Evolutionary conservation across 345 rosid species (phyloP), one percentile per base, ranked within the genome.

Genomic region (Jatropha curcas): DNA sequence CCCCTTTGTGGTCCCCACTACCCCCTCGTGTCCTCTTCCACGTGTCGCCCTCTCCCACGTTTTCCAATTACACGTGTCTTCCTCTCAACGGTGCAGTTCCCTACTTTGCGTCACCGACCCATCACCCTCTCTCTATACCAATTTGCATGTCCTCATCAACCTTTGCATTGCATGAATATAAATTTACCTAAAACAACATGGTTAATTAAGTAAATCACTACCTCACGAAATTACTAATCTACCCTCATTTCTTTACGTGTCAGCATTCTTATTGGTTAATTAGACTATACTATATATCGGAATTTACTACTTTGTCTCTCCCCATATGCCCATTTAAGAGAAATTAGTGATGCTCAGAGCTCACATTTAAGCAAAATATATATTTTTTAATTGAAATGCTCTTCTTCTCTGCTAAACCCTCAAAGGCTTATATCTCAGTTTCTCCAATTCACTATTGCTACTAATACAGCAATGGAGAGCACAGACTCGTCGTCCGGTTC

Each of bases 1-100:
- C 34, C 45, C 8, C 45, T 7, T 4, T 27, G 80, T 77, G 91
- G 91, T 58, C 81, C 89, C 86, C 81, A 62, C 82, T 11, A 24
- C 14, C 24, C 4, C 39, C 60, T 34, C 25, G 22, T 6, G 4
- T 8, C 63, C 25, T 4, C 31, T 13, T 11, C 58, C 62, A 80
- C 87, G 84, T 85, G 86, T 84, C 81, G 13, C 2, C 19, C 65
- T 1, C 41, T 56, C 30, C 31, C 20, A 5, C 34, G 4, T 30
- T 25, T 27, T 0, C 0, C 16, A 12, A 1, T 10, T 24, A 67
- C 77, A 84, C 82, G 87, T 85, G 83, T 82, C 87, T 27, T 5
- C 4, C 43, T 1, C 4, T 62, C 77, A 76, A 62, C 55, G 76
- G 81, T 20, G 35, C 30, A 7, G 2, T 24, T 16, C 48, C 41